Percentiles rank a stretch among this genome's conserved stretches.
Conservation (phyloP, 208 protist species). For the Trypanosomatidae sp. region DNA sequence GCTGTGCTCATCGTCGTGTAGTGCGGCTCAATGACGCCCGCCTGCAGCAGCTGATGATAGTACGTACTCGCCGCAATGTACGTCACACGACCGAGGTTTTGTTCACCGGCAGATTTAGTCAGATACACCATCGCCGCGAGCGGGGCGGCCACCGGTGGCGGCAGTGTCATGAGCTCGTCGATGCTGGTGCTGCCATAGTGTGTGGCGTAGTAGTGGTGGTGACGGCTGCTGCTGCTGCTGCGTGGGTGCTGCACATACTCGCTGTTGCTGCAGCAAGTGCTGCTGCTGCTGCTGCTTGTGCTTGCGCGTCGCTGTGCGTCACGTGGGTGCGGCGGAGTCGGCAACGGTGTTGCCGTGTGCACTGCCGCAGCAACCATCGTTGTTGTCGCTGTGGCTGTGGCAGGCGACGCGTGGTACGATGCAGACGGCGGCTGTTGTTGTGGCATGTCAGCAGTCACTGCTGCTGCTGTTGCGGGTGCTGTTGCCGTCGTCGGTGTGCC, state of each 20-base stretch:
- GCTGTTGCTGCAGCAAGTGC: neutral
- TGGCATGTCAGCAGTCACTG: too few species aligned
- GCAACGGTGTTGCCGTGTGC: too few species aligned
- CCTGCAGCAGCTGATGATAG: conserved; percentile 62
- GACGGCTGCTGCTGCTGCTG: conserved; percentile 9
- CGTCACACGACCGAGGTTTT: conserved; percentile 67
- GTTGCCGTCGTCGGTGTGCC: too few species aligned
- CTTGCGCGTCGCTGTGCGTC: conserved; percentile 6
- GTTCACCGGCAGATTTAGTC: conserved; percentile 77
- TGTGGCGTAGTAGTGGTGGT: conserved; percentile 20
- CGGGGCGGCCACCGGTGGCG: conserved; percentile 54
- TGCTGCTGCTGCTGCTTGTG: conserved; percentile 10
- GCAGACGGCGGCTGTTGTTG: too few species aligned
- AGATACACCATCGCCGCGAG: conserved; percentile 72
- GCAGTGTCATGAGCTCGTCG: conserved; percentile 18
- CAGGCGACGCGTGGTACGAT: too few species aligned
- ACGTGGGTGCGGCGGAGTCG: too few species aligned
- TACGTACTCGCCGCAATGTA: conserved; percentile 73
- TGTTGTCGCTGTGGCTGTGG: too few species aligned
- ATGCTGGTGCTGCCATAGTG: conserved; percentile 7
- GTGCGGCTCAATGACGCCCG: conserved; percentile 37
- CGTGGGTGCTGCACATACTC: neutral
- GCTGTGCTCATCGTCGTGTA: conserved; percentile 4
- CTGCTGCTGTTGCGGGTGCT: too few species aligned
- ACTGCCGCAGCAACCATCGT: too few species aligned